phyloP scores from a whole-genome alignment of 1,139 yeast species.

The Saccharomyces hybrid region DNA sequence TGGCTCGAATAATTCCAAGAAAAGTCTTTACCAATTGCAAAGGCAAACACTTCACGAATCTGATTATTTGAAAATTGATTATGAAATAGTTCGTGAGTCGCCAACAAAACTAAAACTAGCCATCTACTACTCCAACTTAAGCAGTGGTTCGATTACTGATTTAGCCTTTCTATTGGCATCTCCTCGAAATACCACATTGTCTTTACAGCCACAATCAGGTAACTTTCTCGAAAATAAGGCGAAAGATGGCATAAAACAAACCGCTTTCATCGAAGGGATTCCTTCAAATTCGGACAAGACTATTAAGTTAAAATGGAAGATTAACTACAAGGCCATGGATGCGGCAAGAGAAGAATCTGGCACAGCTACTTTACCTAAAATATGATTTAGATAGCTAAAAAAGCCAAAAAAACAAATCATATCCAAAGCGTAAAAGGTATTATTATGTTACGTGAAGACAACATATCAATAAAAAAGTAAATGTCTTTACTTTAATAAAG shows the following conservation, averaged over 20 bases:
- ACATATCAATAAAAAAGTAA: neutral
- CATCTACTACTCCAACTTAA: constrained; percentile 38
- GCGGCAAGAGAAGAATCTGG: constrained; percentile 49
- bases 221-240: constrained; percentile 46
- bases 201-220: constrained; percentile 63
- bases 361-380: constrained; percentile 37
- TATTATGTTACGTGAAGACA: neutral
- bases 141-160: constrained; percentile 41
- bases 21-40: neutral
- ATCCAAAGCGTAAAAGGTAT: neutral
- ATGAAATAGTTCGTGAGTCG: constrained; percentile 38
- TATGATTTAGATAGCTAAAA: constrained; percentile 11
- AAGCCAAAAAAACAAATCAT: neutral
- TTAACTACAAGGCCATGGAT: constrained; percentile 48
- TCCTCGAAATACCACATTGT: constrained; percentile 61
- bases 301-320: constrained; percentile 78
- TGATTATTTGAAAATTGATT: constrained; percentile 45
- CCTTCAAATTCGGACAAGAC: constrained; percentile 30
- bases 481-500: neutral
- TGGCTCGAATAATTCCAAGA: constrained; percentile 30
- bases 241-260: constrained; percentile 42
- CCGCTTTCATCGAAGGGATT: constrained; percentile 44
- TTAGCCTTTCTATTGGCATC: constrained; percentile 74
- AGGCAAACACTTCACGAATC: constrained; percentile 38
- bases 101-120: constrained; percentile 39